Percentiles rank a stretch among this genome's conserved stretches.
Conservation (phyloP, 306 rosid species). For the Datisca glomerata region DNA sequence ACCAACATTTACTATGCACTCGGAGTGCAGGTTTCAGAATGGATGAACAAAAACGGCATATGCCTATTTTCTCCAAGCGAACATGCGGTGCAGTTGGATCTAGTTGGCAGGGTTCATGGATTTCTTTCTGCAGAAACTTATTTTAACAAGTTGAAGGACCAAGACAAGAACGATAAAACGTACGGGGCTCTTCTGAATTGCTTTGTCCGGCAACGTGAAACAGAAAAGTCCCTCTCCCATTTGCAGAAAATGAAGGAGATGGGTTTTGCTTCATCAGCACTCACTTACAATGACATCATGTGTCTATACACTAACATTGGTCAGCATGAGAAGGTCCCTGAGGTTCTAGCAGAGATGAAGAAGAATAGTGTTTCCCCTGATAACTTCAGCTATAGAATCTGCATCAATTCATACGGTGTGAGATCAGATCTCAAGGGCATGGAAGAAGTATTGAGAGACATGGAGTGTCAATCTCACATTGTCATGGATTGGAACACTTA, state of each 20-base stretch:
- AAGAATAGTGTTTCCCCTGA: conserved; percentile 51
- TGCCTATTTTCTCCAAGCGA: conserved; percentile 57
- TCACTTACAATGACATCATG: conserved; percentile 71
- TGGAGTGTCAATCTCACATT: conserved; percentile 53
- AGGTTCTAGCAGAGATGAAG: conserved; percentile 60
- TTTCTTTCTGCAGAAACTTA: conserved; percentile 44
- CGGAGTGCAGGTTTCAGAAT: conserved; percentile 61
- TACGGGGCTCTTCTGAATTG: conserved; percentile 81
- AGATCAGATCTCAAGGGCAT: conserved; percentile 52
- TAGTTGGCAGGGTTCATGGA: conserved; percentile 62
- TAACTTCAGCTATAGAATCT: conserved; percentile 71
- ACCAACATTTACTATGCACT: no score
- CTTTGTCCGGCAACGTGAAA: conserved; percentile 54
- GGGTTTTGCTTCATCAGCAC: conserved; percentile 53
- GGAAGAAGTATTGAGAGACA: conserved; percentile 44
- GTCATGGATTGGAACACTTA: conserved; percentile 84
- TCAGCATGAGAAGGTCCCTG: conserved; percentile 60
- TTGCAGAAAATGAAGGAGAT: conserved; percentile 62
- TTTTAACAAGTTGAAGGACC: conserved; percentile 40
- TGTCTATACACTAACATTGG: conserved; percentile 50
- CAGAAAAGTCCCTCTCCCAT: conserved; percentile 48
- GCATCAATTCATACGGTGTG: conserved; percentile 57
- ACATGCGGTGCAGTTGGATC: conserved; percentile 81
- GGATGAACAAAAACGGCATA: conserved; percentile 63
- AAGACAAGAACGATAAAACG: conserved; percentile 43